phyloP scores from a whole-genome alignment of 306 rosid species.

The Vigna reflexopilosa region DNA sequence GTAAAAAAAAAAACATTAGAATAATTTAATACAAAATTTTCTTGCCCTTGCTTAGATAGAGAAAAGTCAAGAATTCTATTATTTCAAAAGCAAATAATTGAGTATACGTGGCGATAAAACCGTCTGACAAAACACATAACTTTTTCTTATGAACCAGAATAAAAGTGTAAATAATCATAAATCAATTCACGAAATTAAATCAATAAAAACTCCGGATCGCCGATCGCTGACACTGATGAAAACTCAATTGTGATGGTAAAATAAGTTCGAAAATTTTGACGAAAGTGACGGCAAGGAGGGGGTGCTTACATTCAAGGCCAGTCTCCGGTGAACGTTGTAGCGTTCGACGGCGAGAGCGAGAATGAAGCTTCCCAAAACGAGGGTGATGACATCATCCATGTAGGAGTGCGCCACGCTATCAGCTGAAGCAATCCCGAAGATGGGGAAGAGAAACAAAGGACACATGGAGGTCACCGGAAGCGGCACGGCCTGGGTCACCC shows the following conservation, averaged over 20 bases:
- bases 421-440: constrained; percentile 74
- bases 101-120: not conserved
- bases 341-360: constrained; percentile 94
- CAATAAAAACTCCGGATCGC: no score
- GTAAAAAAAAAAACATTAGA: not conserved
- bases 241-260: not conserved
- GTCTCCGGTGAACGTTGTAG: constrained; percentile 78
- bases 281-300: not conserved
- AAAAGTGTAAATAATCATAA: not conserved
- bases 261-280: not conserved
- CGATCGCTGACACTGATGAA: not conserved
- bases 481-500: constrained; percentile 90
- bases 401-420: constrained; percentile 79
- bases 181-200: not conserved
- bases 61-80: not conserved
- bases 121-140: no score
- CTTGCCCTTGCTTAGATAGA: not conserved
- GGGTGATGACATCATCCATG: constrained; percentile 82
- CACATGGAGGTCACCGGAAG: constrained; percentile 89
- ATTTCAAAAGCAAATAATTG: not conserved
- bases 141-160: not conserved
- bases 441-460: constrained; percentile 79
- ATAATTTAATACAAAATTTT: not conserved
- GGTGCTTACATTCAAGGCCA: constrained; percentile 80
- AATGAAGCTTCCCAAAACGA: constrained; percentile 84